Evolutionary conservation across 495 filamentous ascomycete genomes (phyloP).

Genomic region (Neurospora sp.): DNA sequence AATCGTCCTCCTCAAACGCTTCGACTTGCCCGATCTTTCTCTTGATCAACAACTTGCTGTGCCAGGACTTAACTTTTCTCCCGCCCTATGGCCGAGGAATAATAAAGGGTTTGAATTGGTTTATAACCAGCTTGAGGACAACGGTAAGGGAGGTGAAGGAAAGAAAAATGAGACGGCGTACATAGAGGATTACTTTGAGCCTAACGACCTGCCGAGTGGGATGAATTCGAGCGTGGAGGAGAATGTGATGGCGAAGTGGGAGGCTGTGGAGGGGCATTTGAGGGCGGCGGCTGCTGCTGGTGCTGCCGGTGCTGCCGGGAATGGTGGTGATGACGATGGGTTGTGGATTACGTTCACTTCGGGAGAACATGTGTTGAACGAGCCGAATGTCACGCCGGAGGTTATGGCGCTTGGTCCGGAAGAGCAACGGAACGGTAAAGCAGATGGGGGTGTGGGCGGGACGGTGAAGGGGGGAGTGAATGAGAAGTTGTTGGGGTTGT

Average conservation of each 20-base stretch:
- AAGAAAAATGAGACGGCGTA: constrained; percentile 52
- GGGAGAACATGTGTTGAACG: constrained; percentile 31
- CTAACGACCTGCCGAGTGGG: constrained; percentile 36
- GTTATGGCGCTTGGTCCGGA: constrained; percentile 29
- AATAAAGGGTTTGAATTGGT: constrained; percentile 39
- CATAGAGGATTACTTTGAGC: constrained; percentile 86
- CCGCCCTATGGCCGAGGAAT: constrained; percentile 69
- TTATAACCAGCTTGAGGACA: constrained; percentile 10
- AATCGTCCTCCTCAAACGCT: constrained; percentile 68
- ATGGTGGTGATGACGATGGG: constrained; percentile 11
- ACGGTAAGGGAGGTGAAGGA: not conserved
- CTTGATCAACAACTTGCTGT: constrained; percentile 38
- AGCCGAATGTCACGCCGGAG: constrained; percentile 32
- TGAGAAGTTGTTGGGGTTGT: not conserved
- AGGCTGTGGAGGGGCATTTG: constrained; percentile 56
- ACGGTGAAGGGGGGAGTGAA: not conserved
- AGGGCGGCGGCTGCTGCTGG: constrained; percentile 40
- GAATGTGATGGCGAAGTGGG: constrained; percentile 64
- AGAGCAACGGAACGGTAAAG: not conserved
- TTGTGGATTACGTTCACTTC: constrained; percentile 44
- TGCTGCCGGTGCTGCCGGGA: not conserved
- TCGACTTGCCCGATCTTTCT: constrained; percentile 40
- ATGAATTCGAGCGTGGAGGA: constrained; percentile 19
- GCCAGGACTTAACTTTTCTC: constrained; percentile 64
- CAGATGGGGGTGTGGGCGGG: not conserved